phyloP scores from a whole-genome alignment of 345 rosid genomes.

The Gossypium stocksii region DNA sequence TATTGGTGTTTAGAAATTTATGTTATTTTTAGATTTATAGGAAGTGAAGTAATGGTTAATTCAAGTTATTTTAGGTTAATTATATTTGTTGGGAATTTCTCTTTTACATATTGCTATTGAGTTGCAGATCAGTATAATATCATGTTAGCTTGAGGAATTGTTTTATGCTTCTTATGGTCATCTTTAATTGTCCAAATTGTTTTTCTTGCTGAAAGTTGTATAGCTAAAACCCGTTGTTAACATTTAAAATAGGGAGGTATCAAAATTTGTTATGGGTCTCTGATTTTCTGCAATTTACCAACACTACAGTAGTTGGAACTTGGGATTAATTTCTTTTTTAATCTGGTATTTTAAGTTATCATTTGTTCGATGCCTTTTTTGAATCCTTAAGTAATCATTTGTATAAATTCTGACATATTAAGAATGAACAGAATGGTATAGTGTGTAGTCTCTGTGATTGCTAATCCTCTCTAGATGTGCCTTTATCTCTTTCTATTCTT shows the following conservation, averaged over 20 bases:
- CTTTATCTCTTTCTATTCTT: neutral
- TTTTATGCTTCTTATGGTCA: neutral
- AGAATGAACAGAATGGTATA: neutral
- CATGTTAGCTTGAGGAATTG: neutral
- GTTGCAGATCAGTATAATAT: too few species aligned
- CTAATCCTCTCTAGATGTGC: neutral
- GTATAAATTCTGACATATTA: neutral
- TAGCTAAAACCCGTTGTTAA: constrained; percentile 6
- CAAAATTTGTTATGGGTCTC: constrained; percentile 9
- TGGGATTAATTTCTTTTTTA: too few species aligned
- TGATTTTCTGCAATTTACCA: too few species aligned
- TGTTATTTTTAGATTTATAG: too few species aligned
- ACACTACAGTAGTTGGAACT: too few species aligned
- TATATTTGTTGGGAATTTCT: too few species aligned
- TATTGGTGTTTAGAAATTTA: too few species aligned
- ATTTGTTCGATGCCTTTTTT: neutral
- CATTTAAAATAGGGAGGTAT: neutral
- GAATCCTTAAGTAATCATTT: neutral
- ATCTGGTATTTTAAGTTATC: neutral
- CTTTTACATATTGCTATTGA: too few species aligned
- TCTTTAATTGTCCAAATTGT: neutral
- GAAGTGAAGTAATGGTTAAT: too few species aligned
- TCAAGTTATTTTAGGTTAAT: too few species aligned
- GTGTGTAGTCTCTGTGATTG: neutral
- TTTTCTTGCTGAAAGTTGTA: neutral